Conservation (phyloP, 2,329 filamentous ascomycete species). For the Fusarium longipes region DNA sequence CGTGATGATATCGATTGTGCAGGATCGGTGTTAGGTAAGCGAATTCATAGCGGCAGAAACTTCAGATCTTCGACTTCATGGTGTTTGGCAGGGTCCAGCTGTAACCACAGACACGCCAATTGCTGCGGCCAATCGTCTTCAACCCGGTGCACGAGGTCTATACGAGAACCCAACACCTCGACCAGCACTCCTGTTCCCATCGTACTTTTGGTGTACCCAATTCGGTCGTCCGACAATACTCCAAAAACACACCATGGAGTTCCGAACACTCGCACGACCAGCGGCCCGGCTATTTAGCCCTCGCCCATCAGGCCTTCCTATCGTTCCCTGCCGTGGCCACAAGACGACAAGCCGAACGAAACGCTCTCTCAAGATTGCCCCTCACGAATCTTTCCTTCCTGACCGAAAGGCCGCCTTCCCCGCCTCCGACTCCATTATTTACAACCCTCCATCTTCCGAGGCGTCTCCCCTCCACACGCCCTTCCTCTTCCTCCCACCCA, state of each 20-base stretch:
- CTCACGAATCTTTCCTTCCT: slow-evolving; percentile 69
- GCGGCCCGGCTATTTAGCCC: slow-evolving; percentile 49
- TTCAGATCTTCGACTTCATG: slow-evolving; percentile 41
- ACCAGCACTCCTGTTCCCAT: not conserved
- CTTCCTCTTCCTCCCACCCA: slow-evolving; percentile 71
- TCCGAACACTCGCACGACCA: slow-evolving; percentile 52
- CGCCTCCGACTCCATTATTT: slow-evolving; percentile 59
- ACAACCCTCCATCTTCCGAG: slow-evolving; percentile 66
- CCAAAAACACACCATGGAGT: slow-evolving; percentile 49
- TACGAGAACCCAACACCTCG: slow-evolving; percentile 5
- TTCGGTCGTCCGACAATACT: slow-evolving; percentile 14
- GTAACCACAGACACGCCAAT: slow-evolving; percentile 40
- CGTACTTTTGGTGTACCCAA: not conserved
- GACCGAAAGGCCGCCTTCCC: slow-evolving; percentile 49
- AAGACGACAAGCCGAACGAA: slow-evolving; percentile 66
- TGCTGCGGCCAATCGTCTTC: slow-evolving; percentile 41
- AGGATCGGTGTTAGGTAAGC: slow-evolving; percentile 31
- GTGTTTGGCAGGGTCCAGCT: slow-evolving; percentile 28
- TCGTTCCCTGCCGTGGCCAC: slow-evolving; percentile 55
- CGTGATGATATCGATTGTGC: not conserved
- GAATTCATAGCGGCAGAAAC: slow-evolving; percentile 38
- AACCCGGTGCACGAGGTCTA: slow-evolving; percentile 33
- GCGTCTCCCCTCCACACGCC: slow-evolving; percentile 73
- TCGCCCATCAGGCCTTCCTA: slow-evolving; percentile 41
- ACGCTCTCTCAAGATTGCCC: slow-evolving; percentile 67